Conservation (phyloP, 2,329 filamentous ascomycete genomes). For the Penicillium expansum region DNA sequence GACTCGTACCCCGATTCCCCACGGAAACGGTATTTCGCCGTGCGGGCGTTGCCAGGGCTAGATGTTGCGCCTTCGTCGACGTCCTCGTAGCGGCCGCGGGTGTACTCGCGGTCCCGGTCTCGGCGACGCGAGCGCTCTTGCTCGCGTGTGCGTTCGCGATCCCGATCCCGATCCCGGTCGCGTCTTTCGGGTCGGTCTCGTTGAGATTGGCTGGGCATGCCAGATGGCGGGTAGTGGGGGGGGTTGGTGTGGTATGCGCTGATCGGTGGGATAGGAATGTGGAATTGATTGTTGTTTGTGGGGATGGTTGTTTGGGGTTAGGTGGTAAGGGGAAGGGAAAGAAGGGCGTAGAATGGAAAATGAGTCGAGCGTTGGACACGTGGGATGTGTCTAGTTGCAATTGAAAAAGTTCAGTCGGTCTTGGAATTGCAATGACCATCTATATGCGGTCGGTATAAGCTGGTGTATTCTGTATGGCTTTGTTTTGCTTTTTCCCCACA, state of each 20-base stretch:
- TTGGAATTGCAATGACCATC: not conserved
- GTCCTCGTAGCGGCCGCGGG: conserved; percentile 18
- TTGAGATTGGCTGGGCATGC: not conserved
- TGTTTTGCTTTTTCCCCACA: conserved; percentile 26
- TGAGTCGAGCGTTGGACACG: not conserved
- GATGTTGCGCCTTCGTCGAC: conserved; percentile 15
- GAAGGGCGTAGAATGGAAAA: not conserved
- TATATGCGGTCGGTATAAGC: not conserved
- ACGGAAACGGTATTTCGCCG: conserved; percentile 21
- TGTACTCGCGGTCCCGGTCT: conserved; percentile 19
- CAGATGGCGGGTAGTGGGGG: not conserved
- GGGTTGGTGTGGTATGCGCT: not conserved
- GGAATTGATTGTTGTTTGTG: conserved; percentile 1
- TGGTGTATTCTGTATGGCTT: conserved; percentile 1
- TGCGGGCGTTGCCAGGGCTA: conserved; percentile 15
- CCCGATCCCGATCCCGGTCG: conserved; percentile 29
- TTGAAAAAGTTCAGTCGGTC: not conserved
- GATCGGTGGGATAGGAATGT: not conserved
- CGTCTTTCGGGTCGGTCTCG: conserved; percentile 33
- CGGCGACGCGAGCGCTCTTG: conserved; percentile 14
- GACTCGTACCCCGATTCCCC: conserved; percentile 25
- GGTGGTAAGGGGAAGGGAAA: not conserved
- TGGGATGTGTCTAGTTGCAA: not conserved
- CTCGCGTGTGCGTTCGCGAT: conserved; percentile 20
- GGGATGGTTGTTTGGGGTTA: not conserved